Conservation (phyloP, 1,139 yeast genomes). For the Suhomyces coccinellae region DNA sequence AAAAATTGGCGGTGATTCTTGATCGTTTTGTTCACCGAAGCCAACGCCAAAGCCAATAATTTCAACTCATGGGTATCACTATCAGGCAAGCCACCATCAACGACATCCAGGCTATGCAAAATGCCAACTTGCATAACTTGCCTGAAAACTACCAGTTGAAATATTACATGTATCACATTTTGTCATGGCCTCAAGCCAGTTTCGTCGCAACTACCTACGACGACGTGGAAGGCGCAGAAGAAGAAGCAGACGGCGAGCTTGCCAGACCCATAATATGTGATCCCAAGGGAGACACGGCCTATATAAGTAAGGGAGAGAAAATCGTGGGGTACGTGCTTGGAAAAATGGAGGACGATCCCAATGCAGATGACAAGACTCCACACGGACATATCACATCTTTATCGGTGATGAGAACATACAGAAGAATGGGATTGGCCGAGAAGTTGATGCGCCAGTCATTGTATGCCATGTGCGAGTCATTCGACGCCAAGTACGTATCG, state of each 20-base stretch:
- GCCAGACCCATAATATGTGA: slow-evolving; percentile 32
- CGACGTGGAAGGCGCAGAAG: slow-evolving; percentile 34
- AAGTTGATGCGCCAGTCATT: slow-evolving; percentile 86
- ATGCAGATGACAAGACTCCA: slow-evolving; percentile 66
- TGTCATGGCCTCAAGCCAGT: slow-evolving; percentile 98
- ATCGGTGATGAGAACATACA: slow-evolving; percentile 91
- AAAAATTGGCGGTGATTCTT: slow-evolving; percentile 4
- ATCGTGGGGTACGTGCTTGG: slow-evolving; percentile 94
- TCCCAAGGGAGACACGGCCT: slow-evolving; percentile 55
- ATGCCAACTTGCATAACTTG: slow-evolving; percentile 86
- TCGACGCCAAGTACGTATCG: slow-evolving; percentile 80
- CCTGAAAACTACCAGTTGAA: slow-evolving; percentile 94
- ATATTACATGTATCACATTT: slow-evolving; percentile 88
- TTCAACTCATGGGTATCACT: slow-evolving; percentile 65
- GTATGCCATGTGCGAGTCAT: slow-evolving; percentile 78
- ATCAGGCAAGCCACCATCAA: slow-evolving; percentile 85
- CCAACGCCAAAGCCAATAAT: neutral
- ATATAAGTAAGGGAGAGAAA: slow-evolving; percentile 67
- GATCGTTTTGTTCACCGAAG: neutral
- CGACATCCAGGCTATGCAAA: slow-evolving; percentile 94
- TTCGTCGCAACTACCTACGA: slow-evolving; percentile 86
- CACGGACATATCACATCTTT: slow-evolving; percentile 95
- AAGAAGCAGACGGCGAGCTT: slow-evolving; percentile 27
- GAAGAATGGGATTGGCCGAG: slow-evolving; percentile 94
- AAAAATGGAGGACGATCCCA: slow-evolving; percentile 95